Base-by-base conservation (phyloP, 768 basidiomycete species). In the Boletus tomentosulus region DNA sequence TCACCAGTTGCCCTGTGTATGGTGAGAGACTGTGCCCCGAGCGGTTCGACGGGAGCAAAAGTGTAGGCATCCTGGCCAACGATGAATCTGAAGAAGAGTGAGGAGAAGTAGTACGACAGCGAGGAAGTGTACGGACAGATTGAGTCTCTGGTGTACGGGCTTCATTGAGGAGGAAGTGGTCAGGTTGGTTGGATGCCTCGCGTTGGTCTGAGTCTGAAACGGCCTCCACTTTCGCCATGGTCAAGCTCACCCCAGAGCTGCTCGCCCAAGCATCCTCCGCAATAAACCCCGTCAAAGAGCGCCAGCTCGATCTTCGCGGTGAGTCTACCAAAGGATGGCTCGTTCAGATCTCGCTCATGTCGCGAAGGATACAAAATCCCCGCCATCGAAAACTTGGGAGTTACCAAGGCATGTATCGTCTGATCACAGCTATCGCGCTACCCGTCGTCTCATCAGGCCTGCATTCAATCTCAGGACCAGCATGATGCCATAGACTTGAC, bases 231-330 rank as follows among this genome's bases (percentile, higher is more conserved):
- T 51, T 28, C 57, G 63, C 71, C 66, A 78, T 76, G 64, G 88
- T 92, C 84, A 95, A 94, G 81, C 88, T 95, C 77, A 93, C 93
- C 46, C 91, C 92, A 58, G 92, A 95, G 81, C 83, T 95, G 61
- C 79, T 95, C 62, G 86, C 84, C n/a, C 84, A 89, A 70, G 87
- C 85, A 43, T 72, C 81, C 48, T 91, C 92, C 34, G 78, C 82
- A 55, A 76, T 92, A 56, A 93, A 92, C 64, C 84, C 92, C 35
- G 68, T 90, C 38, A 93, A 89, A 72, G 92, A 96, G 70, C 84
- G 93, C 50, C 88, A 95, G 73, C 82, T 96, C 43, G 93, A 96
- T 70, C 84, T 96, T 48, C 78, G 93, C 80, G 93, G 92, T 89
- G 65, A 54, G 79, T 61, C 19, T 19, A 25, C 24, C 50, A 67